Conservation (phyloP, 192 early-diverging fungal species). For the Chytriomyces hyalinus region DNA sequence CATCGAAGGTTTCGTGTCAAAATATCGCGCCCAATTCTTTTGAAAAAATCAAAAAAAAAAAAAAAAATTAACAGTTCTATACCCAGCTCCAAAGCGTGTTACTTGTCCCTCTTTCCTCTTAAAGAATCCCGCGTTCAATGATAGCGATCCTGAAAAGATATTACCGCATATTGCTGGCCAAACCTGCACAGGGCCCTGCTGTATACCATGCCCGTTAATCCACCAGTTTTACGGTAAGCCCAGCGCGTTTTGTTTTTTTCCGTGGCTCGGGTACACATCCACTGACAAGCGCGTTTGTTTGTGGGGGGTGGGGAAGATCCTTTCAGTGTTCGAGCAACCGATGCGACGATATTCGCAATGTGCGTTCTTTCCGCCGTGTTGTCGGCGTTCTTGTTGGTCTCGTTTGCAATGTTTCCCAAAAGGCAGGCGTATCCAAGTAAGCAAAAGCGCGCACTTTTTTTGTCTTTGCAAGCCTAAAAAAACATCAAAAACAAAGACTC, state of each 20-base stretch:
- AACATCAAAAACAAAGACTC: no score
- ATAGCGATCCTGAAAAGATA: not conserved
- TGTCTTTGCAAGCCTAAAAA: no score
- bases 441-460: no score
- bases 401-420: constrained; percentile 16
- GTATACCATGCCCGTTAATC: constrained; percentile 6
- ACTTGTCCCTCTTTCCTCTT: constrained; percentile 9
- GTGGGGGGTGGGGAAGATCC: not conserved
- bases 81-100: not conserved
- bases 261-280: no score
- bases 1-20: no score
- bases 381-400: not conserved
- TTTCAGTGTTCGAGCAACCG: not conserved
- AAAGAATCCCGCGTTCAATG: not conserved
- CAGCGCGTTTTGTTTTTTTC: no score
- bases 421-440: not conserved
- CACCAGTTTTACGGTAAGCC: constrained; percentile 5
- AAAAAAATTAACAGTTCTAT: not conserved
- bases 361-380: not conserved
- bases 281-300: no score
- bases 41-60: no score
- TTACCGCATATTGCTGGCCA: not conserved
- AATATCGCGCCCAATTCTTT: no score
- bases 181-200: not conserved
- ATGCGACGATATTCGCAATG: not conserved